phyloP scores from a whole-genome alignment of 306 rosid species.

The Corylus americana region DNA sequence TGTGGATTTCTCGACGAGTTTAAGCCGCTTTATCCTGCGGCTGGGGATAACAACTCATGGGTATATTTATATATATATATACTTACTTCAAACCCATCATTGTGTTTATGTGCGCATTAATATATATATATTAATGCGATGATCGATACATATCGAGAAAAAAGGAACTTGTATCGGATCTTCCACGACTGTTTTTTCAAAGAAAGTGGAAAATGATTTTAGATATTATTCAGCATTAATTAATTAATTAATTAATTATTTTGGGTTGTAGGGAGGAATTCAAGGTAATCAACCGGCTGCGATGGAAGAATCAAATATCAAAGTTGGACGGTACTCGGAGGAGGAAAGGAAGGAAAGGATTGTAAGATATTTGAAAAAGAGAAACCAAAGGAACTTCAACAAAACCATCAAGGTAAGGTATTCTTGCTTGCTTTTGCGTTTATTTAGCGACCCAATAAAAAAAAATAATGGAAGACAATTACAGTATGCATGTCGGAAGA shows the following conservation, averaged over 20 bases:
- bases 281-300: conserved; percentile 54
- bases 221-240: too few species aligned
- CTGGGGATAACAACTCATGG: conserved; percentile 39
- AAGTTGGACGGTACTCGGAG: conserved; percentile 85
- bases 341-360: conserved; percentile 88
- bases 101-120: too few species aligned
- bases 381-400: conserved; percentile 95
- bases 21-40: conserved; percentile 39
- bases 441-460: too few species aligned
- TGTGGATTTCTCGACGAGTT: conserved; percentile 47
- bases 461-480: too few species aligned
- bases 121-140: background rate
- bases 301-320: conserved; percentile 64
- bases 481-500: conserved; percentile 97
- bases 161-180: background rate
- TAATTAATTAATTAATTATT: too few species aligned
- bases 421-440: too few species aligned
- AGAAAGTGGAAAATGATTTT: too few species aligned
- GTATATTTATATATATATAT: conserved; percentile 37
- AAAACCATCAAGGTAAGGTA: conserved; percentile 52
- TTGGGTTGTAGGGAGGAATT: conserved; percentile 39
- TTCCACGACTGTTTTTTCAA: background rate
- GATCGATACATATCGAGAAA: background rate
- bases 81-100: too few species aligned
- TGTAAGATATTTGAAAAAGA: conserved; percentile 83